phyloP scores from a whole-genome alignment of 2,329 filamentous ascomycete genomes.

The Pseudomassariella vexata region DNA sequence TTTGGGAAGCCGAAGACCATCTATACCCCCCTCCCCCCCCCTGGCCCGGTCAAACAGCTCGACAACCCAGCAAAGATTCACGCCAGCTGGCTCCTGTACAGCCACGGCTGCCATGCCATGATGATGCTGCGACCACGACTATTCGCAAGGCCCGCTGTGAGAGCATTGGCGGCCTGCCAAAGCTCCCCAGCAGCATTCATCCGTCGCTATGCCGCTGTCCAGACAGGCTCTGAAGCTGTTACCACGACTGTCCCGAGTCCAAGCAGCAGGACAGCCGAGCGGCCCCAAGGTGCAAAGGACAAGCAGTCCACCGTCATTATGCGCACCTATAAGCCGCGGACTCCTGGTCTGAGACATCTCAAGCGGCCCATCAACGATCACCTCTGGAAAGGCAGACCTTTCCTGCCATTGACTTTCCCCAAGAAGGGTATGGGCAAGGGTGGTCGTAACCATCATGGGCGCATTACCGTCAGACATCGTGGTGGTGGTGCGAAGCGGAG shows the following conservation, averaged over 20 bases:
- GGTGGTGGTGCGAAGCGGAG: conserved; percentile 89
- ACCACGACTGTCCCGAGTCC: conserved; percentile 11
- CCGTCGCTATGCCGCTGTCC: conserved; percentile 23
- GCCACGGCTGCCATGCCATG: conserved; percentile 13
- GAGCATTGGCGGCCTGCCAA: conserved; percentile 18
- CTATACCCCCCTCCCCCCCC: too few relatives aligned
- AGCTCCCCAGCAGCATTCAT: conserved; percentile 11
- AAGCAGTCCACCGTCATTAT: conserved; percentile 43
- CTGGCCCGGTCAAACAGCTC: too few relatives aligned
- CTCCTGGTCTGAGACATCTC: conserved; percentile 87
- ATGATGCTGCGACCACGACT: conserved; percentile 28
- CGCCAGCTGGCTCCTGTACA: too few relatives aligned
- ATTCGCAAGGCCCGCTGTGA: conserved; percentile 19
- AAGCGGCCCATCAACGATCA: conserved; percentile 93
- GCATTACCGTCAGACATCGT: conserved; percentile 82
- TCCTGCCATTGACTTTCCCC: conserved; percentile 75
- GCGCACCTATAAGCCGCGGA: conserved; percentile 88
- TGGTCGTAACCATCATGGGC: conserved; percentile 82
- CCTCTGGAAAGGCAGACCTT: conserved; percentile 87
- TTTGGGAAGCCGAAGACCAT: too few relatives aligned
- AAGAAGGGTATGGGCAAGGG: conserved; percentile 93
- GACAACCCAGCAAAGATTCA: too few relatives aligned
- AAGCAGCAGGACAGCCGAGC: conserved; percentile 10
- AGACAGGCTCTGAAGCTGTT: conserved; percentile 10
- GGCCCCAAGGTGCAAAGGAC: conserved; percentile 8